Percentiles rank a stretch among this genome's conserved stretches.
These are phyloP conservation scores for Cutaneotrichosporon cyanovorans DNA, from an alignment of 1,284 basidiomycete genomes.

Conservation along the genomic window DNA sequence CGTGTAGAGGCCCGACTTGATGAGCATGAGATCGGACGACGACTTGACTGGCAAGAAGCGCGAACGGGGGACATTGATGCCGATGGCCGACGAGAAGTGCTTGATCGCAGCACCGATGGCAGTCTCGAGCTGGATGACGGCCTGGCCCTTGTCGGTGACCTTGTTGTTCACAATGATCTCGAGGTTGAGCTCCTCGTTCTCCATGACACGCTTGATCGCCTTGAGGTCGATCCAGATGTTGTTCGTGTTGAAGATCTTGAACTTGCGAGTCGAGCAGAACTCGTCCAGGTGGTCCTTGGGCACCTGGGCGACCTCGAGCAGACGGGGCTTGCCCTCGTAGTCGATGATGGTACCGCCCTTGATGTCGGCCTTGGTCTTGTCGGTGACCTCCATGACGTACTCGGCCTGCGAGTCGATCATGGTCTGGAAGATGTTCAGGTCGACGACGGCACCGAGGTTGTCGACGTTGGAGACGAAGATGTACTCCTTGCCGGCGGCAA, in stretches of 20 bases:
- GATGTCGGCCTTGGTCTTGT: slow-evolving; percentile 99
- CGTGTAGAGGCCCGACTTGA: slow-evolving; percentile 96
- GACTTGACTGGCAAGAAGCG: slow-evolving; percentile 89
- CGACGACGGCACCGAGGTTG: slow-evolving; percentile 94
- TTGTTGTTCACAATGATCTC: slow-evolving; percentile 89
- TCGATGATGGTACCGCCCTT: slow-evolving; percentile 99
- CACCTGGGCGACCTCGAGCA: slow-evolving; percentile 98
- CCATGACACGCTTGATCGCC: slow-evolving; percentile 91
- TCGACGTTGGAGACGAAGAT: slow-evolving; percentile 99
- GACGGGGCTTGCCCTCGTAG: slow-evolving; percentile 81
- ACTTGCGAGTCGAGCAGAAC: slow-evolving; percentile 80
- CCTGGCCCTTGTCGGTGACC: slow-evolving; percentile 73
- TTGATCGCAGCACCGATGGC: slow-evolving; percentile 91
- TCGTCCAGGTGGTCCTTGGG: slow-evolving; percentile 96
- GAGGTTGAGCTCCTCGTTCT: slow-evolving; percentile 70
- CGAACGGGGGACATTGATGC: slow-evolving; percentile 94
- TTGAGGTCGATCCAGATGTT: slow-evolving; percentile 82
- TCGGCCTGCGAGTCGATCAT: slow-evolving; percentile 82
- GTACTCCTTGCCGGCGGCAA: slow-evolving; percentile 96
- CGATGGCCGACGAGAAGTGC: slow-evolving; percentile 62
- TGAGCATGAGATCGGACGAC: slow-evolving; percentile 83
- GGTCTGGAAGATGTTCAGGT: slow-evolving; percentile 57
- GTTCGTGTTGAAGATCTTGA: slow-evolving; percentile 74
- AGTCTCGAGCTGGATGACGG: slow-evolving; percentile 89
- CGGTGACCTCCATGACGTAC: slow-evolving; percentile 98